Percentiles rank a stretch among this genome's conserved stretches.
phyloP scores from a whole-genome alignment of 306 rosid species.

The Mucuna pruriens region DNA sequence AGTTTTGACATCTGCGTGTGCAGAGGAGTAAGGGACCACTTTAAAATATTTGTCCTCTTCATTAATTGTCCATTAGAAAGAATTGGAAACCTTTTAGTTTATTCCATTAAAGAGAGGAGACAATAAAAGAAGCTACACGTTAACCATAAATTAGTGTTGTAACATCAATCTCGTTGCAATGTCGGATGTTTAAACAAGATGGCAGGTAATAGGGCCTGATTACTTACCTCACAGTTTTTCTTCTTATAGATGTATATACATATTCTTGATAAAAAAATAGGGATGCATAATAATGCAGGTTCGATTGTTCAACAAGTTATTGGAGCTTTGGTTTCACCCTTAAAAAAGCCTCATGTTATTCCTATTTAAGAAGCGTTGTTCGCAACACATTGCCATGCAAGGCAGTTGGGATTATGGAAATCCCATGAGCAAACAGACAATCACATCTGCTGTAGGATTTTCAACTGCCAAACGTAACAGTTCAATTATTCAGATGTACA shows the following conservation, averaged over 20 bases:
- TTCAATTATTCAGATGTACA: background rate
- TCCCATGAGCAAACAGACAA: background rate
- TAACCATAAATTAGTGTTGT: background rate
- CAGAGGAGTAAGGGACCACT: constrained; percentile 22
- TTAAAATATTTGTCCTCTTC: background rate
- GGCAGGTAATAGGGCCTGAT: background rate
- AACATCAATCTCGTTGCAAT: background rate
- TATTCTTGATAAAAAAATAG: background rate
- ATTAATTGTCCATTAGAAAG: background rate
- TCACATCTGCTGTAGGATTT: background rate
- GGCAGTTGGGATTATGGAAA: constrained; percentile 3
- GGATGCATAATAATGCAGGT: background rate
- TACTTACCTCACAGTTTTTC: background rate
- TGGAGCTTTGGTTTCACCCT: background rate
- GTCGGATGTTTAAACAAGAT: background rate
- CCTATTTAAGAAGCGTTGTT: constrained; percentile 2
- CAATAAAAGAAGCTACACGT: background rate
- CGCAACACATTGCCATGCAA: constrained; percentile 26
- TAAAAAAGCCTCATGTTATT: background rate
- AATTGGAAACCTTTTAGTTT: constrained; percentile 7
- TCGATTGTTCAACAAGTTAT: background rate
- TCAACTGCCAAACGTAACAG: constrained; percentile 31
- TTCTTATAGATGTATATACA: background rate
- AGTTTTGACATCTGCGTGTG: background rate
- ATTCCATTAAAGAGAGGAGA: background rate